Percentiles rank a stretch among this genome's conserved stretches.
These are phyloP conservation scores for Debaryomycetaceae sp. DNA, from an alignment of 1,139 yeast species.

Conservation along the genomic window DNA sequence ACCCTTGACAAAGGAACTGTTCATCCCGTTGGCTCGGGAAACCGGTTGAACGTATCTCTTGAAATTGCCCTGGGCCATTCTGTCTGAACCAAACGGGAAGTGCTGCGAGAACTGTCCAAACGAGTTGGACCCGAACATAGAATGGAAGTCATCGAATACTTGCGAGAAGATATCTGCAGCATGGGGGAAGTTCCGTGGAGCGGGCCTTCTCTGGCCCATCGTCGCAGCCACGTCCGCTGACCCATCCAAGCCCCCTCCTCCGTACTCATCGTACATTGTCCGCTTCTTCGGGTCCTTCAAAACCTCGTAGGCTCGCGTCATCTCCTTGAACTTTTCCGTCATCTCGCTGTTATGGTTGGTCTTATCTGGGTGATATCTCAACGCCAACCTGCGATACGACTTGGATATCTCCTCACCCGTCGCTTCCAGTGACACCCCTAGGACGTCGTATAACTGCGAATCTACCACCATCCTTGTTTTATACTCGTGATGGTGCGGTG, in stretches of 20 bases:
- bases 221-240: constrained; percentile 11
- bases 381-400: constrained; percentile 38
- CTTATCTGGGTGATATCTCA: constrained; percentile 47
- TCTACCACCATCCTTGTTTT: constrained; percentile 23
- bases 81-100: constrained; percentile 5
- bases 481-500: neutral
- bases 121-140: constrained; percentile 22
- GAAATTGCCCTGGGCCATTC: constrained; percentile 8
- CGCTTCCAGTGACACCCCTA: constrained; percentile 32
- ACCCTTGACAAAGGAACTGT: constrained; percentile 18
- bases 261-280: constrained; percentile 35
- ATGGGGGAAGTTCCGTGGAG: constrained; percentile 1
- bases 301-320: constrained; percentile 43
- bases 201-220: constrained; percentile 4
- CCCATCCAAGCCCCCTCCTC: constrained; percentile 40
- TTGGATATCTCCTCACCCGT: constrained; percentile 38
- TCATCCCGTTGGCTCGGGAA: constrained; percentile 6
- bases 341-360: constrained; percentile 43
- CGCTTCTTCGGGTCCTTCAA: constrained; percentile 30
- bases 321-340: constrained; percentile 43
- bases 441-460: constrained; percentile 36
- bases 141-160: constrained; percentile 36
- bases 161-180: constrained; percentile 35
- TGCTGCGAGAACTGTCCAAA: constrained; percentile 8
- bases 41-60: constrained; percentile 22